Base-by-base conservation (phyloP, 306 rosid genomes). In the Vigna unguiculata region DNA sequence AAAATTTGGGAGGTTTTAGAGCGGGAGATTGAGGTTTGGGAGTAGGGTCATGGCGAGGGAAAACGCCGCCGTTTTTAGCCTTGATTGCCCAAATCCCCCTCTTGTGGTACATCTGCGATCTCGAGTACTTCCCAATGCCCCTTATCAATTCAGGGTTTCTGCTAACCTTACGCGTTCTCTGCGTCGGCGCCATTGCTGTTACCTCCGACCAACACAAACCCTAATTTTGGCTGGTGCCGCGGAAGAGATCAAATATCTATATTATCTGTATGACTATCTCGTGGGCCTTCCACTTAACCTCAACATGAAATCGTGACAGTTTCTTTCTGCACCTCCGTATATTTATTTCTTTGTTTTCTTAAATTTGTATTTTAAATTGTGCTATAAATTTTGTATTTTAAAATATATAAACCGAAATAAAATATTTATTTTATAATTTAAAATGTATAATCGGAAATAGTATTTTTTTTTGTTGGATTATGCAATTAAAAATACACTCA, bases 11-110 rank as follows among this genome's bases (percentile, higher is more conserved):
- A 0, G 90, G 62, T 17, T 90, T 90, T 9, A 38, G 72, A 3
- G 87, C 80, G 0, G 90, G 86, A n/a, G 68, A 46, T 4, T 82
- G 76, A 2, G 88, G 83, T 54, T 83, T 85, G 2, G 90, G 89
- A 80, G 84, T 61, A 41, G 87, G 78, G 16, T 88, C 92, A 58
- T 90, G 92, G 36, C 80, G 88, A n/a, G 95, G 95, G 10, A 90
- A 90, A 28, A 6, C 80, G 57, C 92, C 95, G 7, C 95, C 95
- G 28, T 90, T 86, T 75, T 90, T 90, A 12, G 95, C 95, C 84
- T 90, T 90, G 72, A 90, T 88, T 10, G 95, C 95, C 95, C 92
- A 90, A 14, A 90, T 82, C 0, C 95, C 95, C 9, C 88, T 83
- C 75, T 90, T 90, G 81, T 90, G 95, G 70, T 90, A 88, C 95